Conservation (phyloP, 2,329 filamentous ascomycete species). For the Penicillium capsulatum region DNA sequence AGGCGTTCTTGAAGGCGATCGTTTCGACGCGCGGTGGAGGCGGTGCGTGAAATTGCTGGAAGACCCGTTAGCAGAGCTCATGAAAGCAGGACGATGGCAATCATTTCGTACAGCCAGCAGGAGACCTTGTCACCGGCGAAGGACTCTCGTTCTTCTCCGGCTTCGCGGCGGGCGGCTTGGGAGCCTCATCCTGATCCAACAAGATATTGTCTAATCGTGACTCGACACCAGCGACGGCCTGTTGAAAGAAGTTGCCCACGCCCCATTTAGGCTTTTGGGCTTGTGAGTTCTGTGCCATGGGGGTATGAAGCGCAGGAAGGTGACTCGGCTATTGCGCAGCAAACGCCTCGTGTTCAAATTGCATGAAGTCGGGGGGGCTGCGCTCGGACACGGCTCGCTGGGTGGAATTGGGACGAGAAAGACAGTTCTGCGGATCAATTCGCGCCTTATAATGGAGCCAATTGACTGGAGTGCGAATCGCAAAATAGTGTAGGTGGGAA, state of each 20-base stretch:
- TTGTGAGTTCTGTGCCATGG: conserved; percentile 34
- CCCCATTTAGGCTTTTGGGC: conserved; percentile 64
- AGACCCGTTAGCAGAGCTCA: conserved; percentile 22
- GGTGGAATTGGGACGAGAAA: neutral
- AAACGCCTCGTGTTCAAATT: conserved; percentile 17
- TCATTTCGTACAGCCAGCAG: conserved; percentile 28
- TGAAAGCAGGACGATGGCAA: neutral
- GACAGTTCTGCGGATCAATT: neutral
- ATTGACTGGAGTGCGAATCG: conserved; percentile 7
- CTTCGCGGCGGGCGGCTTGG: conserved; percentile 25
- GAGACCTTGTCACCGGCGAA: conserved; percentile 20
- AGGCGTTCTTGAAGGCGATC: conserved; percentile 85
- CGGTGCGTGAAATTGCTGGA: conserved; percentile 56
- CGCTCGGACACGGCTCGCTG: conserved; percentile 9
- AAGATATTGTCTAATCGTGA: conserved; percentile 88
- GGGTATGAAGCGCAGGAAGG: conserved; percentile 5
- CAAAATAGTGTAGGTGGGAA: too few species aligned
- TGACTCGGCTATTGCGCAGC: conserved; percentile 18
- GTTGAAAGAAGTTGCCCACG: conserved; percentile 66
- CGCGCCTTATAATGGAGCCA: neutral
- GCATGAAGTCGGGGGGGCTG: conserved; percentile 20
- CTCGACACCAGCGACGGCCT: conserved; percentile 90
- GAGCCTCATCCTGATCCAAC: conserved; percentile 65
- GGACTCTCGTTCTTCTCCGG: conserved; percentile 36
- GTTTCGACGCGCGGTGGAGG: conserved; percentile 64